Percentiles rank a stretch among this genome's conserved stretches.
Conservation (phyloP, 768 basidiomycete genomes). For the Naematelia aurantialba region DNA sequence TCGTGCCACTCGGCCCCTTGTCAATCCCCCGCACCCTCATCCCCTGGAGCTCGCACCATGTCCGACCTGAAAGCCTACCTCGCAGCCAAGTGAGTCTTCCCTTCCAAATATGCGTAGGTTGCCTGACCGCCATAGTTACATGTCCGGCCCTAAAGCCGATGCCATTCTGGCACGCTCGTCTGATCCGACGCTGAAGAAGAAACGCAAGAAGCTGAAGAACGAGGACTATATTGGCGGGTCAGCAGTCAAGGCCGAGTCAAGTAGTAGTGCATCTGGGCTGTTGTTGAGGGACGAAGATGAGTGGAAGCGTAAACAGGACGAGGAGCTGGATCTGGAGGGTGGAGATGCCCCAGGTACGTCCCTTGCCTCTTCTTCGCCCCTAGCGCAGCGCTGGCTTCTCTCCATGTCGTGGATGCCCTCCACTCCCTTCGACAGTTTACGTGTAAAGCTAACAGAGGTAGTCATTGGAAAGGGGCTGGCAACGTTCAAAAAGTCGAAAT, state of each 20-base stretch:
- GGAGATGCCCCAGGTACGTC: slow-evolving; percentile 49
- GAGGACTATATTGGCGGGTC: slow-evolving; percentile 40
- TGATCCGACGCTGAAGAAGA: slow-evolving; percentile 46
- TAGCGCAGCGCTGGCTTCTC: no score
- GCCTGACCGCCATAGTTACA: slow-evolving; percentile 57
- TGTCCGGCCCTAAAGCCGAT: slow-evolving; percentile 94
- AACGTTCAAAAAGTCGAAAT: slow-evolving; percentile 43
- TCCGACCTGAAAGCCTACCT: slow-evolving; percentile 47
- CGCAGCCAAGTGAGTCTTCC: slow-evolving; percentile 41
- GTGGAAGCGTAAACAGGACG: slow-evolving; percentile 33
- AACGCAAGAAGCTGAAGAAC: slow-evolving; percentile 67
- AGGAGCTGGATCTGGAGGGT: slow-evolving; percentile 37
- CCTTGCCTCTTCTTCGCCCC: slow-evolving; percentile 10
- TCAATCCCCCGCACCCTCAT: background rate
- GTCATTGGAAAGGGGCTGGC: slow-evolving; percentile 41
- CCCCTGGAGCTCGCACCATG: slow-evolving; percentile 19
- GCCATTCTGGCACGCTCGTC: slow-evolving; percentile 73
- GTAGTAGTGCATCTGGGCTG: slow-evolving; percentile 33
- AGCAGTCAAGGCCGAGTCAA: slow-evolving; percentile 29
- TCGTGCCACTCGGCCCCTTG: background rate
- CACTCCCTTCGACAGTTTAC: no score
- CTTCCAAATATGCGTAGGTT: background rate
- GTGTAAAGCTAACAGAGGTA: slow-evolving; percentile 14
- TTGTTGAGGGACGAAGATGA: slow-evolving; percentile 50
- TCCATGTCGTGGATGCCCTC: no score